Evolutionary conservation across 176 grass and related monocot species (phyloP), one percentile per base, ranked within the genome.

Genomic region (Stipa capillata): DNA sequence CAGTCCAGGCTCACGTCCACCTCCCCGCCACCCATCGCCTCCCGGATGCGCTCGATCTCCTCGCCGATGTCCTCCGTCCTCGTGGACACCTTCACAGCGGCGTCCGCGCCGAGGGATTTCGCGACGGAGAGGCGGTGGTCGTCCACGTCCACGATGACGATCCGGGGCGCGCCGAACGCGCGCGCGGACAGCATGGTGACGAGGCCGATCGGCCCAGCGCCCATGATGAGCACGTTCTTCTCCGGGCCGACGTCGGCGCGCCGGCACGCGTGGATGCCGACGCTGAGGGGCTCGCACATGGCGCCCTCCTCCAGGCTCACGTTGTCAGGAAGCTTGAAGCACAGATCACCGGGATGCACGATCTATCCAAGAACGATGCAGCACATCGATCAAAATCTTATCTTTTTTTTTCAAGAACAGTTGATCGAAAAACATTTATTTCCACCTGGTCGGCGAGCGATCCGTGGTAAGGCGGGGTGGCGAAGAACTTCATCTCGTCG

Each of bases 211-310:
- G 92, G 95, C 0, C 95, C 95, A 2, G 95, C 91, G 48, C 95
- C 95, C 41, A 97, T 67, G 55, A 97, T 82, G 11, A 97, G 85
- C 35, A 94, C 89, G 35, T 5, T 87, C 54, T 80, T 94, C 83
- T 94, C 91, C 20, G 87, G 80, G 8, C 91, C 91, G 2, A 97
- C 86, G 5, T 79, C 83, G 2, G 95, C 95, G 37, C 95, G 87
- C 20, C 91, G 91, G 68, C 89, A 92, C 23, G 95, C 91, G 82
- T 97, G 95, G 4, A 97, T 78, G 29, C 91, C 95, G 16, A 97
- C 95, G 79, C 95, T 97, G 17, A 97, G 95, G 1, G 95, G 95
- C 89, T 97, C 95, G 72, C 95, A 97, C 95, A 94, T 97, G 62
- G 95, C 95, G 44, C 95, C 95, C 24, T 97, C 95, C 83, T 97